Conservation (phyloP, 164 flowering plant species). For the Cinnamomum micranthum region DNA sequence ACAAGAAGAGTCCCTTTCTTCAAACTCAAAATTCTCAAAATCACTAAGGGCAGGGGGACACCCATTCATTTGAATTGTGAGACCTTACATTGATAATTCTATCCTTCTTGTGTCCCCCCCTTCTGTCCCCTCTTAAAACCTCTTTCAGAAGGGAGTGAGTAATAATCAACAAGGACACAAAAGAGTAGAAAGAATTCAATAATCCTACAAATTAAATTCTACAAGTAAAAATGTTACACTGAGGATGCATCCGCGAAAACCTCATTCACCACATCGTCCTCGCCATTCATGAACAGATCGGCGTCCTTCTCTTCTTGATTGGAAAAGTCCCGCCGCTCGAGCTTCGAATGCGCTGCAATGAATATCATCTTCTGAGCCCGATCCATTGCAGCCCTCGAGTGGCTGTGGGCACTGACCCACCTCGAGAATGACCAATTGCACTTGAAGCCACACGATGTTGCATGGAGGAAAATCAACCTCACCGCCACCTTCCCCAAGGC, state of each 20-base stretch:
- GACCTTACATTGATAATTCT: not conserved
- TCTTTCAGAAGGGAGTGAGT: conserved; percentile 7
- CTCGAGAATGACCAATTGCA: conserved; percentile 68
- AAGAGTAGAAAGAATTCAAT: conserved; percentile 49
- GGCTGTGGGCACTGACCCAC: conserved; percentile 61
- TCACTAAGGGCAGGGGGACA: conserved; percentile 19
- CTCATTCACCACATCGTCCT: conserved; percentile 85
- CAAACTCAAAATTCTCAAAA: conserved; percentile 1
- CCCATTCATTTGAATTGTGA: conserved; percentile 20
- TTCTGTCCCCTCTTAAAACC: conserved; percentile 12
- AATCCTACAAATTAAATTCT: conserved; percentile 43
- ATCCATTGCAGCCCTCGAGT: conserved; percentile 33
- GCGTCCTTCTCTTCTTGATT: conserved; percentile 81
- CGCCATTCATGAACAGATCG: conserved; percentile 75
- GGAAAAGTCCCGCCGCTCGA: conserved; percentile 68
- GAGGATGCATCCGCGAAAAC: conserved; percentile 82
- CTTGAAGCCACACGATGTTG: conserved; percentile 83
- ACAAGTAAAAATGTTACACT: conserved; percentile 55
- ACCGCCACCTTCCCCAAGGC: conserved; percentile 85
- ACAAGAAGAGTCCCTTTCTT: conserved; percentile 31
- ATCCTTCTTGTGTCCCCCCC: not conserved
- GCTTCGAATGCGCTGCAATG: conserved; percentile 83
- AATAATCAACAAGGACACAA: conserved; percentile 20
- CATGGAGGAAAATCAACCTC: conserved; percentile 91
- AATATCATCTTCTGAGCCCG: conserved; percentile 75